Percentiles rank a stretch among this genome's conserved stretches.
These are phyloP conservation scores for Chamaecyparis obtusa DNA, from an alignment of 75 land plant species.

Conservation along the genomic window DNA sequence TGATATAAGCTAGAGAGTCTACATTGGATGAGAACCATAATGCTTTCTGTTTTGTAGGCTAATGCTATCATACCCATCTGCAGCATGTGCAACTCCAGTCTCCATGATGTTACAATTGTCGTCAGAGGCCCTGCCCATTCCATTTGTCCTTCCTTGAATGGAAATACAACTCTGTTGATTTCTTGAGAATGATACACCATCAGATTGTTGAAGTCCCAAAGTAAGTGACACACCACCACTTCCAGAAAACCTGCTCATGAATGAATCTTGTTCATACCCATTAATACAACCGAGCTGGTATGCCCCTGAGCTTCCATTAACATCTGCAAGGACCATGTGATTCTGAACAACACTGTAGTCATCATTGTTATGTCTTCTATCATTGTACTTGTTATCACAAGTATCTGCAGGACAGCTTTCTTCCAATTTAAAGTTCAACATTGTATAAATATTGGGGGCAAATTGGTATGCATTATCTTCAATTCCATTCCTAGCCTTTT, in stretches of 20 bases:
- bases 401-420: neutral
- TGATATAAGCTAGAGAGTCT: conserved; percentile 30
- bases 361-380: neutral
- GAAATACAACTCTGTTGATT: conserved; percentile 37
- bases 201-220: conserved; percentile 66
- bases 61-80: conserved; percentile 42
- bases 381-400: conserved; percentile 5
- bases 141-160: conserved; percentile 31
- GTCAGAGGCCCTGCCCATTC: conserved; percentile 23
- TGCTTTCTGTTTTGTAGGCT: conserved; percentile 56
- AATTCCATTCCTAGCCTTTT: conserved; percentile 14
- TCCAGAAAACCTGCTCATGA: conserved; percentile 18
- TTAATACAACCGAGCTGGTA: conserved; percentile 13
- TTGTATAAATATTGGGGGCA: neutral
- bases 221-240: conserved; percentile 62
- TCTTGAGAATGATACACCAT: conserved; percentile 37
- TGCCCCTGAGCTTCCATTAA: neutral
- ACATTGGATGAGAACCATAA: conserved; percentile 54
- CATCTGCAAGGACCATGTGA: neutral
- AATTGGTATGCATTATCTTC: neutral
- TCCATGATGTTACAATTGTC: conserved; percentile 32
- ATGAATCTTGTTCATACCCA: conserved; percentile 8
- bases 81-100: conserved; percentile 18
- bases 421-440: too few species aligned
- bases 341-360: conserved; percentile 10